Evolutionary conservation across 1,284 basidiomycete genomes (phyloP), one percentile per base, ranked within the genome.

Genomic region (Apiotrichum siamense): DNA sequence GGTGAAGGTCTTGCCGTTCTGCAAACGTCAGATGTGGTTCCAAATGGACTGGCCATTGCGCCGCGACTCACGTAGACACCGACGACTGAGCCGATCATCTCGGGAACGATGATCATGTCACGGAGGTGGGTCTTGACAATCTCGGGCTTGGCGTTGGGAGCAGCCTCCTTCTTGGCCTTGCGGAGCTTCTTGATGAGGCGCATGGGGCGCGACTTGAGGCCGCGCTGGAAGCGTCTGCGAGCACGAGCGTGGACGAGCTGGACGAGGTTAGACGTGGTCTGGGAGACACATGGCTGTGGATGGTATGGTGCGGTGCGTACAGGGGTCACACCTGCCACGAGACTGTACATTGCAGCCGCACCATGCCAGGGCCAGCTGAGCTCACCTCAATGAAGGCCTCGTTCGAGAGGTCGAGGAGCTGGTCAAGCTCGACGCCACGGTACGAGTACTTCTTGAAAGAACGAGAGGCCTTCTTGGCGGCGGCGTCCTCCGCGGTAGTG

Each of bases 151-250:
- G 97, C 90, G 79, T 97, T 97, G 68, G 94, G 88, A 56, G 83
- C 88, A 39, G 92, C 90, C 78, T 97, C 93, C 81, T 94, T 97
- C 85, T 98, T 98, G 61, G 96, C 90, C 79, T 96, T 97, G 76
- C 96, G 88, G 64, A 99, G 83, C 79, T 98, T 97, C 84, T 98
- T 98, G 77, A 99, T 97, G 69, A 99, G 84, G 64, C 91, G 91
- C 87, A 98, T 88, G 47, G 96, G 94, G 77, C 87, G 86, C 79
- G 93, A 88, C 82, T 97, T 98, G 67, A 99, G 85, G 69, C 96
- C 96, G 67, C 96, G 89, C 78, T 92, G 87, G 86, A 99, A 98
- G 77, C 93, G 89, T 77, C 96, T 85, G 71, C 96, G 91, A 54
- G 94, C 96, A 76, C 96, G 93, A 63, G 94, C 91, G 77, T 97